Conservation (phyloP, 2,329 filamentous ascomycete species). For the Sporothrix euskadiensis region DNA sequence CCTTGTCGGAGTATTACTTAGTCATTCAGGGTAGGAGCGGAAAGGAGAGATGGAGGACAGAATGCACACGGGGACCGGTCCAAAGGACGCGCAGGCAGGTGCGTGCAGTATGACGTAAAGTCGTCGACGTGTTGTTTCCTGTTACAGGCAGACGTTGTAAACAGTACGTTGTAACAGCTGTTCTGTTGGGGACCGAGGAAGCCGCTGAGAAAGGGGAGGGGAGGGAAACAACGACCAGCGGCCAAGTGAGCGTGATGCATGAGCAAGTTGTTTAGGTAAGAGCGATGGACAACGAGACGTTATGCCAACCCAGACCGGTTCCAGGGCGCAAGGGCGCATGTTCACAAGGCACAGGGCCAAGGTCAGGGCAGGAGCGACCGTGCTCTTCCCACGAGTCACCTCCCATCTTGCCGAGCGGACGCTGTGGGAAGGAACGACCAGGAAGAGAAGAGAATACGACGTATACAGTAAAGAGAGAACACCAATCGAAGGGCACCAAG, state of each 20-base stretch:
- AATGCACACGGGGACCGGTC: neutral
- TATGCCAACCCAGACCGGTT: neutral
- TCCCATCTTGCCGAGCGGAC: constrained; percentile 6
- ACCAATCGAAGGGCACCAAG: neutral
- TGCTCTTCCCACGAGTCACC: constrained; percentile 10
- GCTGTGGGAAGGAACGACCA: neutral
- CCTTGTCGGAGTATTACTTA: constrained; percentile 6
- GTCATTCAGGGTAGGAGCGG: neutral
- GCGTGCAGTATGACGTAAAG: neutral
- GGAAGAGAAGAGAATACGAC: neutral
- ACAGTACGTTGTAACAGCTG: neutral
- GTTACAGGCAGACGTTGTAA: neutral
- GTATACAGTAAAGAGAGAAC: neutral
- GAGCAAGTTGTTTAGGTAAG: constrained; percentile 4
- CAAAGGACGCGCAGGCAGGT: neutral
- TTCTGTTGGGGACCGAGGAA: constrained; percentile 13
- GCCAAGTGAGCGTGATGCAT: neutral
- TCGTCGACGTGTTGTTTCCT: constrained; percentile 5
- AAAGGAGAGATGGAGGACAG: neutral
- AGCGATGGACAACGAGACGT: neutral
- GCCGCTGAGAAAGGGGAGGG: neutral
- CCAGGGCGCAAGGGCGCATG: neutral
- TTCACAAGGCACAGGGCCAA: constrained; percentile 3
- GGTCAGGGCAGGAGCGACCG: neutral
- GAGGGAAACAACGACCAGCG: neutral